A percentile compares a stretch with the other conserved stretches of the same genome.
phyloP scores from a whole-genome alignment of 306 rosid genomes.

The Lathyrus tuberosus region DNA sequence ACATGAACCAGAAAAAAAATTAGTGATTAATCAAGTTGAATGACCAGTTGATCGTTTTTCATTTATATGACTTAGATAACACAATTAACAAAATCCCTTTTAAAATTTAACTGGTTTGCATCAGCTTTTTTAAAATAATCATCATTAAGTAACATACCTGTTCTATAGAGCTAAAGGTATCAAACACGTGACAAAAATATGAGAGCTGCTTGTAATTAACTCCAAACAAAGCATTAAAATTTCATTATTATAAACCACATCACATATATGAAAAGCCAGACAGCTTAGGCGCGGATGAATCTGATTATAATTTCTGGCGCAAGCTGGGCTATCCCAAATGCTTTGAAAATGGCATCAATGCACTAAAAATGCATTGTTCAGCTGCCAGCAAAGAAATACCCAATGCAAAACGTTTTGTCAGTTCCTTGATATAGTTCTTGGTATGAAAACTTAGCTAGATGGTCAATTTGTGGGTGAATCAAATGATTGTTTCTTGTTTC shows the following conservation, averaged over 20 bases:
- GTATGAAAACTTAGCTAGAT: too few species aligned
- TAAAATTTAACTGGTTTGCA: constrained; percentile 1
- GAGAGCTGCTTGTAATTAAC: constrained; percentile 89
- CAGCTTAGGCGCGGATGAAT: constrained; percentile 44
- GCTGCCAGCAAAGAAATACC: too few species aligned
- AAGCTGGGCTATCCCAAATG: constrained; percentile 73
- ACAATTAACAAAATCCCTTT: not conserved
- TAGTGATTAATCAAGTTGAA: constrained; percentile 30
- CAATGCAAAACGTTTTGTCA: too few species aligned
- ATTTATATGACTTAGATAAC: constrained; percentile 24
- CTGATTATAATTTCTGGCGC: constrained; percentile 63
- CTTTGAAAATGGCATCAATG: too few species aligned
- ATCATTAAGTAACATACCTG: constrained; percentile 56
- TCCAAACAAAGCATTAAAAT: too few species aligned
- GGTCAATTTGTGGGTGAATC: too few species aligned
- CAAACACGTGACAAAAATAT: constrained; percentile 77
- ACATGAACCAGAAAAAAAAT: not conserved
- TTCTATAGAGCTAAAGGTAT: constrained; percentile 63
- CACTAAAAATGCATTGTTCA: too few species aligned
- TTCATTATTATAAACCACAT: too few species aligned
- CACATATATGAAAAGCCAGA: constrained; percentile 54
- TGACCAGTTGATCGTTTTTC: constrained; percentile 2
- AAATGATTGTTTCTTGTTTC: too few species aligned
- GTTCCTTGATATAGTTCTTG: too few species aligned
- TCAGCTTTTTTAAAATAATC: constrained; percentile 17